A percentile compares a stretch with the other conserved stretches of the same genome.
These are phyloP conservation scores for Colletotrichum destructivum DNA, from an alignment of 2,329 filamentous ascomycete species.

Conservation along the genomic window DNA sequence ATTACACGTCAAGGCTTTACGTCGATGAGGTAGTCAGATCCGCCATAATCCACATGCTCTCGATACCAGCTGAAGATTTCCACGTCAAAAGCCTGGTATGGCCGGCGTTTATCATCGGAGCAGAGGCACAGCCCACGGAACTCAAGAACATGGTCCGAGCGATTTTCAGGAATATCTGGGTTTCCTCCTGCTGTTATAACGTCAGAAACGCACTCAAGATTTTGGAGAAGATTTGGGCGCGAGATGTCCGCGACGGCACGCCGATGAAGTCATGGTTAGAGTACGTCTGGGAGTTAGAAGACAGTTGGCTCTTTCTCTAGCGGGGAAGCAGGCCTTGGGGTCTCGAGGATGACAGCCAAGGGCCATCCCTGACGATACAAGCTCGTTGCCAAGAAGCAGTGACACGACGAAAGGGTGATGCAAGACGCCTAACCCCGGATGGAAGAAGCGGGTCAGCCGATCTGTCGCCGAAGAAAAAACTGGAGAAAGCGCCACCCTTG, in stretches of 20 bases:
- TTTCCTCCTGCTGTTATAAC: constrained; percentile 38
- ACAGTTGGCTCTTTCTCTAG: constrained; percentile 34
- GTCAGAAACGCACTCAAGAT: constrained; percentile 24
- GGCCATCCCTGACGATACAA: background rate
- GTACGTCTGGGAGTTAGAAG: constrained; percentile 31
- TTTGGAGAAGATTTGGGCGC: constrained; percentile 29
- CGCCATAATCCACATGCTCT: constrained; percentile 26
- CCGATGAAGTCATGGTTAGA: constrained; percentile 16
- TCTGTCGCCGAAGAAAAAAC: background rate
- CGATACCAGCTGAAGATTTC: constrained; percentile 21
- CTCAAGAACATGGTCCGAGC: constrained; percentile 7
- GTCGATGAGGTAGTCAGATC: background rate
- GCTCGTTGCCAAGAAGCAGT: background rate
- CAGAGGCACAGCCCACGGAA: constrained; percentile 18
- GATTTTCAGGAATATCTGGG: constrained; percentile 29
- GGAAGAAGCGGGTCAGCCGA: constrained; percentile 29
- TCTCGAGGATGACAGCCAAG: background rate
- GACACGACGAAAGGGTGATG: constrained; percentile 3
- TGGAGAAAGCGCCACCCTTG: constrained; percentile 21
- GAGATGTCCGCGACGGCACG: background rate
- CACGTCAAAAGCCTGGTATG: constrained; percentile 38
- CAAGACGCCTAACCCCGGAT: constrained; percentile 26
- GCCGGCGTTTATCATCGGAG: constrained; percentile 30
- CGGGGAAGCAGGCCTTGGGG: background rate
- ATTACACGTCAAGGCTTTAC: constrained; percentile 1